Base-by-base conservation (phyloP, 2,329 filamentous ascomycete genomes). In the Xylaria sp. region DNA sequence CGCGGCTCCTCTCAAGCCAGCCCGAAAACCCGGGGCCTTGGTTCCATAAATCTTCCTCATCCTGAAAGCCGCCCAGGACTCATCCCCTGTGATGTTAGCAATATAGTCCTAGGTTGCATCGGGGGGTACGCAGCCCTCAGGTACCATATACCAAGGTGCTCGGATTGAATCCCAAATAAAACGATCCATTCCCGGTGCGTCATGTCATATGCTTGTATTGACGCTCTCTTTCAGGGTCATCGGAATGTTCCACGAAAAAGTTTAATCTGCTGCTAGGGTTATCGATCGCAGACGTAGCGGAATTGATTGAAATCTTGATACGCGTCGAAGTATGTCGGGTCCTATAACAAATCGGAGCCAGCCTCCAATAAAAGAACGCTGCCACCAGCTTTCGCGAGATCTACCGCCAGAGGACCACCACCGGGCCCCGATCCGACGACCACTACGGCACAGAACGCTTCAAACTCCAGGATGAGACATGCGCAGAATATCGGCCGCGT, bases 321-420 rank as follows among this genome's bases (percentile, higher is more conserved):
- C 15, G 69, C 82, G 69, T 69, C 57, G 41, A 60, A 48, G 53
- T 72, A 72, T n/a, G 67, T 82, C 68, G 80, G 76, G 48, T 77
- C 78, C 41, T 81, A 80, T 9, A 81, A 83, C 68, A 87, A 82
- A 71, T 90, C 87, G 67, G 86, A 83, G 59, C 87, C 87, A 28
- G 87, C 87, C 72, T 89, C 87, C 36, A 90, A 82, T 3, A 90
- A 82, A n/a, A 90, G 83, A 1, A 86, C 86, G 70, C 83, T 86
- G 78, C 86, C 83, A 46, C 88, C 88, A 39, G 86, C 84, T 59
- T 86, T 79, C n/a, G 88, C 88, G 32, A 90, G 83, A 48, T 87
- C 83, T 28, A 85, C 84, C 13, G 87, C 87, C 5, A 90, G 76
- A 8, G 87, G 87, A 18, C 84, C 87, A 55, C 87, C 88, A 13